Conservation (phyloP, 768 basidiomycete species). For the Butyriboletus loyo region DNA sequence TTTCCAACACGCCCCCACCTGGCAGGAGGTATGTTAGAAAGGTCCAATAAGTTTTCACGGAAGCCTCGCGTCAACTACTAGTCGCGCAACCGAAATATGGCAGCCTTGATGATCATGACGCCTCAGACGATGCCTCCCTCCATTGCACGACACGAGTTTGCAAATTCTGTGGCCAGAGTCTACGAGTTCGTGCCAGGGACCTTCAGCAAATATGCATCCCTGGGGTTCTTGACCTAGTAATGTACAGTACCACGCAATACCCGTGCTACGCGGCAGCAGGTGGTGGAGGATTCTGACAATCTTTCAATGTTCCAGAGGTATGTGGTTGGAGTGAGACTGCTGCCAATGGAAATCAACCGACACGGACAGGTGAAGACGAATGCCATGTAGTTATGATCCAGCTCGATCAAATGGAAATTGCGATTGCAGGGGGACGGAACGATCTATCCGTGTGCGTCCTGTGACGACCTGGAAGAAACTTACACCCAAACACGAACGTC, state of each 20-base stretch:
- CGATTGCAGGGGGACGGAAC: neutral
- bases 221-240: too few species aligned
- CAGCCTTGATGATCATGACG: neutral
- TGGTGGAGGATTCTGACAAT: too few species aligned
- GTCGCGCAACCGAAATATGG: neutral
- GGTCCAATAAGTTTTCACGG: neutral
- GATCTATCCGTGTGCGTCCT: neutral
- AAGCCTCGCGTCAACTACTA: neutral
- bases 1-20: neutral
- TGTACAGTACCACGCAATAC: too few species aligned
- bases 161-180: neutral
- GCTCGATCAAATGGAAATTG: neutral
- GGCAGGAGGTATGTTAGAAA: neutral
- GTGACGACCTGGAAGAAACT: neutral
- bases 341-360: too few species aligned
- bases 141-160: neutral
- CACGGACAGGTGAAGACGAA: neutral
- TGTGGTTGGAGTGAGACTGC: too few species aligned
- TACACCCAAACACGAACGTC: neutral
- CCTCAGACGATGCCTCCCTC: neutral
- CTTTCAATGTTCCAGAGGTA: too few species aligned
- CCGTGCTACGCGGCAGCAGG: too few species aligned
- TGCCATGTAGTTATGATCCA: neutral
- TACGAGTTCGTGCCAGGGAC: neutral
- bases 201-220: neutral